These are phyloP conservation scores for Suhomyces xylopsoci DNA, from an alignment of 805 yeast species.

Conservation along the genomic window DNA sequence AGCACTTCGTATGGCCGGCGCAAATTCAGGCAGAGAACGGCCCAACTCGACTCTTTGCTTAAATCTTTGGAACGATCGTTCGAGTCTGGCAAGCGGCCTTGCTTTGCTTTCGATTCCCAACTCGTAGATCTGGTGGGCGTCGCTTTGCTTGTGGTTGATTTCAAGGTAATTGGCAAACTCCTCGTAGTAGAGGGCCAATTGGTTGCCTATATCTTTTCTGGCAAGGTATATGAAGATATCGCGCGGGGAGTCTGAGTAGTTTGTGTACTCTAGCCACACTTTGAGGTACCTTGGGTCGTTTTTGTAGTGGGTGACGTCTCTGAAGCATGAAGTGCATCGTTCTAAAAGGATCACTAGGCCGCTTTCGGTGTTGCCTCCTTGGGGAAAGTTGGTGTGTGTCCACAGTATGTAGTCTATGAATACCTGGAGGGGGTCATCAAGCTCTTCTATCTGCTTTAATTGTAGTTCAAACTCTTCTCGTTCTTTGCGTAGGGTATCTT, in stretches of 20 bases:
- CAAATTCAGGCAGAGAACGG: conserved; percentile 16
- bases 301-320: conserved; percentile 63
- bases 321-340: conserved; percentile 65
- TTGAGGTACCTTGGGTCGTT: conserved; percentile 79
- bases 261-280: conserved; percentile 79
- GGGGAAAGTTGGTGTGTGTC: conserved; percentile 61
- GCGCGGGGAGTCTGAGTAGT: conserved; percentile 63
- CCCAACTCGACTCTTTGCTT: conserved; percentile 25
- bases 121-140: conserved; percentile 59
- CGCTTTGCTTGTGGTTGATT: conserved; percentile 39
- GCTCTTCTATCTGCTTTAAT: conserved; percentile 51
- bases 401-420: conserved; percentile 75
- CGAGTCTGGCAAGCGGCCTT: conserved; percentile 50
- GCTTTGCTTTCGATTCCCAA: conserved; percentile 61
- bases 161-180: conserved; percentile 69
- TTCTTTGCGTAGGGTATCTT: conserved; percentile 29
- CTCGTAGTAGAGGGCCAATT: conserved; percentile 71
- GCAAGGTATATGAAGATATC: conserved; percentile 71
- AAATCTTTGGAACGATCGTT: conserved; percentile 43
- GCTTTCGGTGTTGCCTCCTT: conserved; percentile 58
- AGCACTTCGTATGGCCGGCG: conserved; percentile 18
- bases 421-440: conserved; percentile 81
- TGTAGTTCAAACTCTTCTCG: conserved; percentile 48
- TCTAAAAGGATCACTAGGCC: conserved; percentile 67
- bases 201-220: conserved; percentile 65